Percentiles rank a stretch among this genome's conserved stretches.
Evolutionary conservation across 768 basidiomycete species (phyloP).

Genomic region (Russula sp.): DNA sequence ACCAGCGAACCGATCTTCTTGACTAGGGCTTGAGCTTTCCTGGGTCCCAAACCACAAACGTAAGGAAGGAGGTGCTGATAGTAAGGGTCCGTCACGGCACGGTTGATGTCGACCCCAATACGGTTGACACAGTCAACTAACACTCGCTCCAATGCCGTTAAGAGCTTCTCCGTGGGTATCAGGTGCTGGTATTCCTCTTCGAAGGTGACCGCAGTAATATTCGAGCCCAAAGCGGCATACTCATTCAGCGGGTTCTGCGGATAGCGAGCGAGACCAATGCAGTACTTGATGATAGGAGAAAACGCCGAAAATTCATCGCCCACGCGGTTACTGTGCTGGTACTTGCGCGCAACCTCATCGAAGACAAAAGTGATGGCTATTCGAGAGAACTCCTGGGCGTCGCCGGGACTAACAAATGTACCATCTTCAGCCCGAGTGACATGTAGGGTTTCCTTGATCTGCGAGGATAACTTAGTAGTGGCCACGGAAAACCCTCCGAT

Average conservation of each 20-base stretch:
- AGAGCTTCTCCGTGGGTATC: constrained; percentile 77
- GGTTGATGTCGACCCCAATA: constrained; percentile 95
- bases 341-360: constrained; percentile 91
- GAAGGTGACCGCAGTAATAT: constrained; percentile 77
- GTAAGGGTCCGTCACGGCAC: constrained; percentile 80
- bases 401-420: constrained; percentile 8
- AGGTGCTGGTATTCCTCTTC: constrained; percentile 83
- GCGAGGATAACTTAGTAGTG: constrained; percentile 60
- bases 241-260: constrained; percentile 92
- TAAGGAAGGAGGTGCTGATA: constrained; percentile 85
- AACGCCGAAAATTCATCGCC: constrained; percentile 75
- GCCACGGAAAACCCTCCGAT: constrained; percentile 84
- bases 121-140: constrained; percentile 88
- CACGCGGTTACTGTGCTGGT: constrained; percentile 84
- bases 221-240: constrained; percentile 80
- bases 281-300: constrained; percentile 78
- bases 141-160: constrained; percentile 73
- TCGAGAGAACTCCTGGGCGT: constrained; percentile 35
- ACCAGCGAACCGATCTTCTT: constrained; percentile 76
- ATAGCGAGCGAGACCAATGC: constrained; percentile 89
- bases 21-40: constrained; percentile 81
- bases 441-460: constrained; percentile 51
- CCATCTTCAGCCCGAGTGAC: constrained; percentile 9
- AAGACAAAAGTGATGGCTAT: constrained; percentile 76
- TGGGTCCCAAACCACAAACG: constrained; percentile 87